Evolutionary conservation across 108 stramenopile genomes (phyloP), one percentile per base, ranked within the genome.

Genomic region (Epithemia pelagica): DNA sequence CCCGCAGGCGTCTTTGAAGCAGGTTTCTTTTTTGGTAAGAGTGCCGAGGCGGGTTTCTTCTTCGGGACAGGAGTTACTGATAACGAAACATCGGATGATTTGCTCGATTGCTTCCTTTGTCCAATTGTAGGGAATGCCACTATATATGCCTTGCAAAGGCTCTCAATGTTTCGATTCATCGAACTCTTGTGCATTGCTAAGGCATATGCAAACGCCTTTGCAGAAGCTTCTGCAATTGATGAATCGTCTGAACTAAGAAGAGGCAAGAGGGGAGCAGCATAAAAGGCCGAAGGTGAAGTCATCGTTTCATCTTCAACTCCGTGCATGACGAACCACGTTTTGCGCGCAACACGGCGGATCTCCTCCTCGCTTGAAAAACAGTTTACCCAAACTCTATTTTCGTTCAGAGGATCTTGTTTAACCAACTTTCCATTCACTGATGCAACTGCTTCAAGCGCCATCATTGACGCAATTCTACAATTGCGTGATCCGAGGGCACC

Each of bases 301-400:
- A 67, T 71, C 7, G 64, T 55, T 10, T 30, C 27, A 61, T 70
- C 77, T 29, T 72, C 80, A 52, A 72, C 74, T 26, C 69, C 78
- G 51, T 82, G 71, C 1, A 79, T 65, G 25, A 84, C 63, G 0
- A 66, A 58, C 92, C 92, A 94, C 8, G 89, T 81, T 28, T 66
- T 79, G 23, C 86, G 69, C 19, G 93, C 90, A 57, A 77, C 87
- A 30, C n/a, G 53, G 3, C 74, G 74, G 25, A 91, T 81, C 19
- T 77, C 64, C 5, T 83, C 88, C 22, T 86, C 62, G n/a, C 67
- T 61, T 28, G 74, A 89, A 65, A 81, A 90, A 59, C 93, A 91
- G 64, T 91, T 91, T 22, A 89, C 52, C 87, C 88, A 91, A 30
- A 95, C 81, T 64, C 93, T 72, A 64, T 85, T 91, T 64, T 95